Conservation (phyloP, 306 rosid genomes). For the Pueraria montana region DNA sequence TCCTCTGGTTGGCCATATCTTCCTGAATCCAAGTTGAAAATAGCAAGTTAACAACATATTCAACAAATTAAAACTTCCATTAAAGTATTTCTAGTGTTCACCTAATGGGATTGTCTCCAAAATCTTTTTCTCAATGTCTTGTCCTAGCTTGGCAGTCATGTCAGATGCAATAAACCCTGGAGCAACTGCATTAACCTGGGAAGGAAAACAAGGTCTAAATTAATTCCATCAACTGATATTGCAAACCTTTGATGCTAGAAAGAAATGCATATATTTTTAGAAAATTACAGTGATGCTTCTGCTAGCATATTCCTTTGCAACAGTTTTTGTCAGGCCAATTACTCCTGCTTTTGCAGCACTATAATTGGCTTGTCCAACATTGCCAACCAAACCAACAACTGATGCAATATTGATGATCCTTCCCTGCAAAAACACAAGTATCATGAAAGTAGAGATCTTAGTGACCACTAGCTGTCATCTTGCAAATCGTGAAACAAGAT, state of each 20-base stretch:
- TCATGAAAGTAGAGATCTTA: conserved; percentile 26
- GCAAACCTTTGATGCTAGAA: background rate
- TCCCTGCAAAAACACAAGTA: conserved; percentile 67
- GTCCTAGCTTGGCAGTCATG: conserved; percentile 94
- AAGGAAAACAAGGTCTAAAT: conserved; percentile 38
- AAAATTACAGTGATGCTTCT: conserved; percentile 80
- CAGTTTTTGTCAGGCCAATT: conserved; percentile 89
- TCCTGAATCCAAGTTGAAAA: conserved; percentile 63
- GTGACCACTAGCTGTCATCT: conserved; percentile 21
- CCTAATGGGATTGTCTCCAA: conserved; percentile 89
- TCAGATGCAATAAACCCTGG: conserved; percentile 98
- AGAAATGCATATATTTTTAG: conserved; percentile 36
- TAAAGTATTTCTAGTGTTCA: conserved; percentile 44
- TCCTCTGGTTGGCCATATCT: conserved; percentile 97
- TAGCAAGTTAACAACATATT: conserved; percentile 15
- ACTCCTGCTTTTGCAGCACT: conserved; percentile 99
- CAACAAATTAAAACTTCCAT: conserved; percentile 38
- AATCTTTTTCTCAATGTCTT: conserved; percentile 86
- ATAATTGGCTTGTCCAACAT: conserved; percentile 95
- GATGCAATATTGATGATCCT: conserved; percentile 95
- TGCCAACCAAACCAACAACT: conserved; percentile 95
- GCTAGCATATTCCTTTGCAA: conserved; percentile 93
- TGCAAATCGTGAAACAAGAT: conserved; percentile 28
- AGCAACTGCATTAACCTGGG: conserved; percentile 95
- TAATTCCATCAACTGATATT: conserved; percentile 36